A percentile compares a stretch with the other conserved stretches of the same genome.
Conservation (phyloP, 208 protist genomes). For the Trypanosoma brucei region DNA sequence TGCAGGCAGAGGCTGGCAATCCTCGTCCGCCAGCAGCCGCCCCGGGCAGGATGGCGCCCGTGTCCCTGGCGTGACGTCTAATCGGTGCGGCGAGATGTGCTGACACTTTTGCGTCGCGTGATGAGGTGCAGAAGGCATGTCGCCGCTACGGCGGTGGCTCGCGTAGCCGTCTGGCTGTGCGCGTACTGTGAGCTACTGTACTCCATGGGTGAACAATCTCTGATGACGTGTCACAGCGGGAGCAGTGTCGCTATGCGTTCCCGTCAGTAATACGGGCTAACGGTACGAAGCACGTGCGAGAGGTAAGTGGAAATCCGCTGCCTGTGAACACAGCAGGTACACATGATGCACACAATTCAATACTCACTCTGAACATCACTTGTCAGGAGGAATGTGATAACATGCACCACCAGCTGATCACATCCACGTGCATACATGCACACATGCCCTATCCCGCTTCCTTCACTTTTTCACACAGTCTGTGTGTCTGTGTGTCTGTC, state of each 20-base stretch:
- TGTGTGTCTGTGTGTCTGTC: background rate
- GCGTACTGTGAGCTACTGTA: slow-evolving; percentile 2
- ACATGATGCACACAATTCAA: slow-evolving; percentile 25
- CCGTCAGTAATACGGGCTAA: slow-evolving; percentile 15
- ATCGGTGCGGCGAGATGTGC: slow-evolving; percentile 1
- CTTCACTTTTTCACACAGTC: background rate
- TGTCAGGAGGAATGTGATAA: slow-evolving; percentile 20
- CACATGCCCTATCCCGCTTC: background rate
- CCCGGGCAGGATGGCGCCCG: slow-evolving; percentile 4
- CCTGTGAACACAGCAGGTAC: background rate
- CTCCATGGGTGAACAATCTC: slow-evolving; percentile 5
- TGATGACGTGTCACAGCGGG: slow-evolving; percentile 1
- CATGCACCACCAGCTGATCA: slow-evolving; percentile 32
- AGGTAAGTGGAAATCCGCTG: background rate
- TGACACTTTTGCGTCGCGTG: background rate
- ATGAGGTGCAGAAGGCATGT: background rate
- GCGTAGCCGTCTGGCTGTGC: slow-evolving; percentile 3
- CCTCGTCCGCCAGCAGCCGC: background rate
- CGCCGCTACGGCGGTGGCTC: background rate
- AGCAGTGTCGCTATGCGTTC: slow-evolving; percentile 34
- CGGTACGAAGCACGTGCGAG: slow-evolving; percentile 31
- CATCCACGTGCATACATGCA: too few relatives aligned
- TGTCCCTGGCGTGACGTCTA: background rate
- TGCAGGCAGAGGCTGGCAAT: background rate
- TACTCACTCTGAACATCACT: slow-evolving; percentile 21